Base-by-base conservation (phyloP, 148 eudicot species). In the Bassia scoparia region DNA sequence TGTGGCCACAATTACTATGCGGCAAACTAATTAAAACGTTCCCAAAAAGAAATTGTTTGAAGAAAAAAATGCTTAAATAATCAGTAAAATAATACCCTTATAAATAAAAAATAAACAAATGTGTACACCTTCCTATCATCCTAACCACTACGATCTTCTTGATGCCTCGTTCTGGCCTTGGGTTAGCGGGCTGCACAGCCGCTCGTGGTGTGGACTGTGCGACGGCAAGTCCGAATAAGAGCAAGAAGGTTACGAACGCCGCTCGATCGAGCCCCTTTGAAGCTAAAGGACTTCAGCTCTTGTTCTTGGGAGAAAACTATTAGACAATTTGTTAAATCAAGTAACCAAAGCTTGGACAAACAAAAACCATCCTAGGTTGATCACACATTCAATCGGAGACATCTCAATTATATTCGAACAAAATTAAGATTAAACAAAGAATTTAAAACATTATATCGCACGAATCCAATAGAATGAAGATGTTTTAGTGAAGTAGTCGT, bases 341-440 rank as follows among this genome's bases (percentile, higher is more conserved):
- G 66, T 88, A 86, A 88, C 85, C 33, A n/a, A 88, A 65, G 81
- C 89, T 59, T 88, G 92, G 68, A 88, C 84, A 0, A 84, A 26
- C 73, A n/a, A 83, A 76, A 88, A 88, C 11, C 83, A 37, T 0
- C 76, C 84, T 67, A 81, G 78, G 79, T 86, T 82, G 48, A 72
- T 46, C 50, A 83, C 60, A 53, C 35, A 38, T 80, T 73, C 24
- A 31, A 64, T 5, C n/a, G 53, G 5, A 7, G 79, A 76, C 66
- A 54, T 65, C 46, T 68, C 79, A 8, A 77, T n/a, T 38, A 52
- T 55, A 71, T n/a, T 37, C 43, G 5, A 35, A 7, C 20, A 29
- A 21, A 4, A 7, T 34, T 10, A 3, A 37, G 5, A 7, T 34
- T 12, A 34, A 12, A n/a, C n/a, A n/a, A n/a, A 14, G 13, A 24